Percentiles rank a stretch among this genome's conserved stretches.
phyloP scores from a whole-genome alignment of 306 rosid species.

The Trifolium fragiferum region DNA sequence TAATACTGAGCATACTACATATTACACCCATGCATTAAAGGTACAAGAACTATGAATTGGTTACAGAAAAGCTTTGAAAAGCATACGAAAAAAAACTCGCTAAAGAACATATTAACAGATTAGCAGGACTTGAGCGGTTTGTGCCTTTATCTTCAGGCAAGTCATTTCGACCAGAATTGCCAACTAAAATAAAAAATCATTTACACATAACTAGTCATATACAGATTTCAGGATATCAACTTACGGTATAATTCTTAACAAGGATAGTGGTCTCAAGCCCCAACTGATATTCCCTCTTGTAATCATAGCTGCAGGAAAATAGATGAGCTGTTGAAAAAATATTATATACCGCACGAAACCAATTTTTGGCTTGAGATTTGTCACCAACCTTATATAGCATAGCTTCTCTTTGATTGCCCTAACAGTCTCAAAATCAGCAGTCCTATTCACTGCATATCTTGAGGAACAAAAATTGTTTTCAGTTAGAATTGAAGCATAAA shows the following conservation, averaged over 20 bases:
- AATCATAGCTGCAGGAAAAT: constrained; percentile 78
- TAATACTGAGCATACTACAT: not conserved
- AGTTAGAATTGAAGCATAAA: constrained; percentile 39
- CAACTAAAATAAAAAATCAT: constrained; percentile 21
- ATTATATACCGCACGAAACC: constrained; percentile 23
- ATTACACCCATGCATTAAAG: not conserved
- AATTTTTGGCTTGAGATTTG: constrained; percentile 33
- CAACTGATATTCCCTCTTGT: constrained; percentile 98
- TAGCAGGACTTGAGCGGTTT: constrained; percentile 20
- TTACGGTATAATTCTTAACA: constrained; percentile 91
- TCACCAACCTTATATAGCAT: constrained; percentile 83
- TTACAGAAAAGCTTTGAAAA: constrained; percentile 33
- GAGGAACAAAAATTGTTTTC: constrained; percentile 45
- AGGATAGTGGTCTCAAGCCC: constrained; percentile 99
- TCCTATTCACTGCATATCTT: constrained; percentile 94
- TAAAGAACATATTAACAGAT: constrained; percentile 24
- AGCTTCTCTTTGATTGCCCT: constrained; percentile 98
- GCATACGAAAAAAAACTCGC: constrained; percentile 13
- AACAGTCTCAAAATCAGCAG: constrained; percentile 95
- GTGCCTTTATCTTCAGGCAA: constrained; percentile 30
- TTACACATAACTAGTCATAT: constrained; percentile 20
- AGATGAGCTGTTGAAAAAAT: constrained; percentile 38
- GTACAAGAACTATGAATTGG: not conserved
- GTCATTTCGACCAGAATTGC: constrained; percentile 37
- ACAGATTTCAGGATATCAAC: constrained; percentile 46